Percentiles rank a stretch among this genome's conserved stretches.
Conservation (phyloP, 306 rosid genomes). For the Glycyrrhiza uralensis region DNA sequence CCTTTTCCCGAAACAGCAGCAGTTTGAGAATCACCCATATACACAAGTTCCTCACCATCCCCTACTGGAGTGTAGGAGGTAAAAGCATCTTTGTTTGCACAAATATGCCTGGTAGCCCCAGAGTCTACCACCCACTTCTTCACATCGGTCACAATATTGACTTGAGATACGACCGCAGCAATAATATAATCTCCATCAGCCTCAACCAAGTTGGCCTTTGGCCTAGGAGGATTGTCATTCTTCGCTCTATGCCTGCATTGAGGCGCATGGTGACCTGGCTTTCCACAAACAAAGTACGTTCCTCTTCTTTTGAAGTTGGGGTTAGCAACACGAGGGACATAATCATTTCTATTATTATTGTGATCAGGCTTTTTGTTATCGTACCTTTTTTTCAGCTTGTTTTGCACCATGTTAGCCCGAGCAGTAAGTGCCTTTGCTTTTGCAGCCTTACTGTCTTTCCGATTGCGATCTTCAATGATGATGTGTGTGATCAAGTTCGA, state of each 20-base stretch:
- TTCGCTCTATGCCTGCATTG: not conserved
- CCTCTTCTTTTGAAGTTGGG: no score
- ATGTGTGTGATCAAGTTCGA: no score
- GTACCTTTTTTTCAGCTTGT: no score
- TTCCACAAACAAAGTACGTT: no score
- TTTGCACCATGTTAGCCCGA: no score
- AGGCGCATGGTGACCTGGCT: not conserved
- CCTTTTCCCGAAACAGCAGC: not conserved
- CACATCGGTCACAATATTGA: not conserved
- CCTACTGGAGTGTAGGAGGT: not conserved
- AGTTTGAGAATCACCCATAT: not conserved
- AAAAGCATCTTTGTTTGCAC: not conserved
- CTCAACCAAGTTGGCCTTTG: not conserved
- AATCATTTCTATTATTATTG: no score
- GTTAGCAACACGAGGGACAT: no score
- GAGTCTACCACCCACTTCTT: not conserved
- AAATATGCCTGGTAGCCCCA: not conserved
- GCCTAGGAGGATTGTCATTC: not conserved
- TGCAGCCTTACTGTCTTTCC: no score
- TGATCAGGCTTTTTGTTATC: no score
- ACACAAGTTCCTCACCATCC: not conserved
- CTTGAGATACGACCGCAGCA: not conserved
- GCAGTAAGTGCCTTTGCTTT: no score
- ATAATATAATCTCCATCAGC: not conserved
- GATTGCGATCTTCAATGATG: no score